phyloP scores from a whole-genome alignment of 495 filamentous ascomycete species.

The Bombardia bombarda region DNA sequence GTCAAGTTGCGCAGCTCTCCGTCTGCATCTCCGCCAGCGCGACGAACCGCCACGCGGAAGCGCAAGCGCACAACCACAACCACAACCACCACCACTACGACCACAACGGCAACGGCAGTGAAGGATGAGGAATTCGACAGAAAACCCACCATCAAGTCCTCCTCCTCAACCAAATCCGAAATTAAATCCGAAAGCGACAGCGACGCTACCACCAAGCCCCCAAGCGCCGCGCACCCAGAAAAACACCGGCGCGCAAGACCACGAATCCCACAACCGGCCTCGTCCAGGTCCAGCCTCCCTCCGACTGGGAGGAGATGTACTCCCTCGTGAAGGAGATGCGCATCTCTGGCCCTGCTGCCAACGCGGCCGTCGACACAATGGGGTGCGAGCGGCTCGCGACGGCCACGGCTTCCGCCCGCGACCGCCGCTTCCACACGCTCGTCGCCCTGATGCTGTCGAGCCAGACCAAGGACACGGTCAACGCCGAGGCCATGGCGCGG shows the following conservation, averaged over 20 bases:
- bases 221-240: slow-evolving; percentile 33
- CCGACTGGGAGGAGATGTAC: slow-evolving; percentile 83
- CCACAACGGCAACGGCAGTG: background rate
- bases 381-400: slow-evolving; percentile 78
- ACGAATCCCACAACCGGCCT: slow-evolving; percentile 47
- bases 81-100: slow-evolving; percentile 12
- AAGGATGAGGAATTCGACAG: too few relatives aligned
- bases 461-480: slow-evolving; percentile 95
- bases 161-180: slow-evolving; percentile 1
- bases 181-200: slow-evolving; percentile 6
- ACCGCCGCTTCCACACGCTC: slow-evolving; percentile 84
- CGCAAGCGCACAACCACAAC: slow-evolving; percentile 44
- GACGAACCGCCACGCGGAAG: slow-evolving; percentile 13
- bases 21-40: background rate
- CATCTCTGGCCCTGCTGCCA: slow-evolving; percentile 45
- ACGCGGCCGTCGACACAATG: slow-evolving; percentile 96
- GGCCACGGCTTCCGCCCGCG: slow-evolving; percentile 41
- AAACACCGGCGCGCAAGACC: slow-evolving; percentile 58
- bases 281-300: slow-evolving; percentile 54
- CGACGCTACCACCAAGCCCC: too few relatives aligned
- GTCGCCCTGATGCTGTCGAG: slow-evolving; percentile 91
- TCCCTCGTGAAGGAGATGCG: slow-evolving; percentile 72
- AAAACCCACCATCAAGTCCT: too few relatives aligned
- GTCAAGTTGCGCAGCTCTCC: slow-evolving; percentile 18
- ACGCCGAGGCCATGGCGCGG: slow-evolving; percentile 71